Evolutionary conservation across 768 basidiomycete genomes (phyloP).

Genomic region (Serendipita sp.): DNA sequence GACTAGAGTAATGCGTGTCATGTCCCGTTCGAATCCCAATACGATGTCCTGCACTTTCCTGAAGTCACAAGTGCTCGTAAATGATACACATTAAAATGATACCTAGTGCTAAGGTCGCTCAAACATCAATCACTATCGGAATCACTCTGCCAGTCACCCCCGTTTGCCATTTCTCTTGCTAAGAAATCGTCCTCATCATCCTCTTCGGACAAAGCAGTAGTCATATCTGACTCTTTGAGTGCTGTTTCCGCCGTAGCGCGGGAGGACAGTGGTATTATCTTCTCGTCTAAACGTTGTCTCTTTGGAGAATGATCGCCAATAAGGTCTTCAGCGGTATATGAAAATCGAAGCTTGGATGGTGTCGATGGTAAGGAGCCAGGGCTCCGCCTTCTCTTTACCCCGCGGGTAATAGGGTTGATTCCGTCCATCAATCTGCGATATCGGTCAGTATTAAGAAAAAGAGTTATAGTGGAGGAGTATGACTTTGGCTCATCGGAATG

Average conservation of each 20-base stretch:
- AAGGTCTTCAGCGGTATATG: not conserved
- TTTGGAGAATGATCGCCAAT: not conserved
- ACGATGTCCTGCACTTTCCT: not conserved
- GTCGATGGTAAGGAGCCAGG: constrained; percentile 6
- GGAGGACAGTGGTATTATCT: not conserved
- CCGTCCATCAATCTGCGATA: not conserved
- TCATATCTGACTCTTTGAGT: not conserved
- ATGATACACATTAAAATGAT: not conserved
- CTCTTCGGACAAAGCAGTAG: constrained; percentile 20
- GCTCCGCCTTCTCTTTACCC: constrained; percentile 12
- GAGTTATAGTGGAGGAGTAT: constrained; percentile 32
- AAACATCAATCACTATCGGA: constrained; percentile 9
- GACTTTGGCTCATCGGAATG: constrained; percentile 28
- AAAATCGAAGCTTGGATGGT: constrained; percentile 7
- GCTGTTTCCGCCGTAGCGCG: constrained; percentile 24
- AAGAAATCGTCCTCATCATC: constrained; percentile 64
- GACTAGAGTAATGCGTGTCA: constrained; percentile 7
- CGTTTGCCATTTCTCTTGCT: constrained; percentile 46
- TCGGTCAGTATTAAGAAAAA: not conserved
- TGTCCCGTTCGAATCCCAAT: too few species aligned
- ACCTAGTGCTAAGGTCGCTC: not conserved
- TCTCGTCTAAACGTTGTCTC: not conserved
- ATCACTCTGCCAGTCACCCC: constrained; percentile 10
- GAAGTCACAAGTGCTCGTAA: not conserved
- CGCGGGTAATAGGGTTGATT: not conserved